These are phyloP conservation scores for Aureobasidium sp. DNA, from an alignment of 2,329 filamentous ascomycete species.

Conservation along the genomic window DNA sequence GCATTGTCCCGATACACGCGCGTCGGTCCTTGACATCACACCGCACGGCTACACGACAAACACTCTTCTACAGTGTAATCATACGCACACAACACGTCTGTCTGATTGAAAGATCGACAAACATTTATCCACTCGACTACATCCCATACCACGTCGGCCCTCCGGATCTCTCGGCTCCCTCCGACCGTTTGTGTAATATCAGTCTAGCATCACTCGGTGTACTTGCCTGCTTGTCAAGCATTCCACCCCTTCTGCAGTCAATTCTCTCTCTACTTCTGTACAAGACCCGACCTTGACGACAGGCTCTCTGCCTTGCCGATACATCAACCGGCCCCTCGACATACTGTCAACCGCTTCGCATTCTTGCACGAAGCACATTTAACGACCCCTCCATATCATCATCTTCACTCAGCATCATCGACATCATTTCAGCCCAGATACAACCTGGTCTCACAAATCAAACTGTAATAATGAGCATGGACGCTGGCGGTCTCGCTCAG, in stretches of 20 bases:
- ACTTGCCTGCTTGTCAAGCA: conserved; percentile 13
- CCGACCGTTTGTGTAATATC: conserved; percentile 9
- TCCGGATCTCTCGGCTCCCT: neutral
- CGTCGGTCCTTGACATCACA: conserved; percentile 6
- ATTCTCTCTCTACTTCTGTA: conserved; percentile 3
- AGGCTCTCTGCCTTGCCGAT: neutral
- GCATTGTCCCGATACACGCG: neutral
- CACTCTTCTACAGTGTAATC: neutral
- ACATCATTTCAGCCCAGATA: conserved; percentile 7
- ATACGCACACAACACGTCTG: neutral
- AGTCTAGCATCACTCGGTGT: conserved; percentile 7
- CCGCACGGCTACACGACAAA: conserved; percentile 5
- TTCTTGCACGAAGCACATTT: conserved; percentile 1
- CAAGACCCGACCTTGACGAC: neutral
- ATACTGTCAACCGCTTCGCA: neutral
- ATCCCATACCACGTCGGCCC: neutral
- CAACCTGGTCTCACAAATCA: conserved; percentile 12
- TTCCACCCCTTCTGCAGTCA: neutral
- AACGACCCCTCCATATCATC: conserved; percentile 3
- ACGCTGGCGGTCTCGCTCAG: conserved; percentile 99
- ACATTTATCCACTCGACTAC: conserved; percentile 5
- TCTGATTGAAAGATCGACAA: conserved; percentile 11
- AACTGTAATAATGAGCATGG: conserved; percentile 49
- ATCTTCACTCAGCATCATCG: neutral
- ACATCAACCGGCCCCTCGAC: neutral